Evolutionary conservation across 2,329 filamentous ascomycete species (phyloP), one percentile per base, ranked within the genome.

Genomic region (Dendrostoma leiphaemia): DNA sequence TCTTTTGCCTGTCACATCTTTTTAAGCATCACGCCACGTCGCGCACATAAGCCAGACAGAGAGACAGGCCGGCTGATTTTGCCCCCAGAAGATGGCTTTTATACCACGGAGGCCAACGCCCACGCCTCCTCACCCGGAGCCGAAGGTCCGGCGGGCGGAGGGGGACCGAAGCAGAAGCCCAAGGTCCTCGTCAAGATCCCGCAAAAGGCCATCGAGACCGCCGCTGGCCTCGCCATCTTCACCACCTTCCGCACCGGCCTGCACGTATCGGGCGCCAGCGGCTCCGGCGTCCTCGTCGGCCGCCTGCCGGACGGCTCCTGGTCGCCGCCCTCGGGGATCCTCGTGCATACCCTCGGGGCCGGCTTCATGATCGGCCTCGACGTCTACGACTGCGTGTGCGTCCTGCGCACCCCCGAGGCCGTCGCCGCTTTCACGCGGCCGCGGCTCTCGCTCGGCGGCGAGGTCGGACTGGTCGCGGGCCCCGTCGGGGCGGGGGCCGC

Each of bases 321-420:
- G 87, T 87, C 83, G 51, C 83, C 86, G 4, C 87, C 87, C 0
- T 87, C 84, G 0, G 86, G 86, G 26, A 88, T 91, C 64, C 76
- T 89, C 66, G 77, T 89, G 29, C 86, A 89, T 64, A 89, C 86
- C 0, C 80, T 85, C 1, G 84, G 84, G 8, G 75, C 89, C 5
- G 87, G 87, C 0, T 86, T 90, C 63, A 75, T 90, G 44, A 80
- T 84, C 3, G 88, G 87, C 4, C 79, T 90, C 5, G 87, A 91
- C 67, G 86, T 90, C 17, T 90, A 90, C 71, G 87, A 90, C 64
- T 89, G 86, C 62, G 86, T 91, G 24, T 81, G 88, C 23, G 82
- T 90, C 24, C 86, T 90, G 64, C 89, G 89, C 66, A 85, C 82
- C 0, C 76, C 80, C 26, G 76, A 82, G 50, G 87, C 87, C 2